Evolutionary conservation across 106 monocot species (phyloP).

Genomic region (Dendrobium nobile): DNA sequence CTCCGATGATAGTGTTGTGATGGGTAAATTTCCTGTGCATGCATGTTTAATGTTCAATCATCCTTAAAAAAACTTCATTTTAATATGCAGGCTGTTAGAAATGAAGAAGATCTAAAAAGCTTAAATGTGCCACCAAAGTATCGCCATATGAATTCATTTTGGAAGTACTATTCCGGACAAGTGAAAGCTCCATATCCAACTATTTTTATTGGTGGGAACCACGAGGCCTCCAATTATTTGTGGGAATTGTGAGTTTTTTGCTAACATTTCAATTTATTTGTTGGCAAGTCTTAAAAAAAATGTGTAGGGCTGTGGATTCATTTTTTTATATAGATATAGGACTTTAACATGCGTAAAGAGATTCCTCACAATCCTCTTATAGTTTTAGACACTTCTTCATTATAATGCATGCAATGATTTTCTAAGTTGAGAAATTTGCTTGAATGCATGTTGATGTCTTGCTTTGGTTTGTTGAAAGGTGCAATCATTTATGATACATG

Average conservation of each 20-base stretch:
- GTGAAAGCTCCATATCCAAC: constrained; percentile 81
- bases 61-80: not conserved
- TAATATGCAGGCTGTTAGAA: constrained; percentile 69
- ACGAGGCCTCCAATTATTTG: constrained; percentile 91
- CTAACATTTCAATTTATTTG: not conserved
- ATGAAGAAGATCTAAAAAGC: constrained; percentile 69
- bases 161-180: constrained; percentile 96
- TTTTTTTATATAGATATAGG: not conserved
- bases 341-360: not conserved
- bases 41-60: not conserved
- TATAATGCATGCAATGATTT: not conserved
- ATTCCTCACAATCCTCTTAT: not conserved
- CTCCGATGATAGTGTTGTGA: not conserved
- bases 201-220: constrained; percentile 92
- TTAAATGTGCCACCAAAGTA: constrained; percentile 79
- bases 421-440: not conserved
- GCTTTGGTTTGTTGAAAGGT: not conserved
- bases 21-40: not conserved
- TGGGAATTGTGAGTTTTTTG: constrained; percentile 84
- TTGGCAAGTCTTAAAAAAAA: not conserved
- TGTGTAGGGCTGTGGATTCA: not conserved
- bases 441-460: not conserved
- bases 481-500: not conserved
- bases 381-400: not conserved
- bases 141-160: constrained; percentile 74